These are phyloP conservation scores for Terana coerulea DNA, from an alignment of 768 basidiomycete species.

Conservation along the genomic window DNA sequence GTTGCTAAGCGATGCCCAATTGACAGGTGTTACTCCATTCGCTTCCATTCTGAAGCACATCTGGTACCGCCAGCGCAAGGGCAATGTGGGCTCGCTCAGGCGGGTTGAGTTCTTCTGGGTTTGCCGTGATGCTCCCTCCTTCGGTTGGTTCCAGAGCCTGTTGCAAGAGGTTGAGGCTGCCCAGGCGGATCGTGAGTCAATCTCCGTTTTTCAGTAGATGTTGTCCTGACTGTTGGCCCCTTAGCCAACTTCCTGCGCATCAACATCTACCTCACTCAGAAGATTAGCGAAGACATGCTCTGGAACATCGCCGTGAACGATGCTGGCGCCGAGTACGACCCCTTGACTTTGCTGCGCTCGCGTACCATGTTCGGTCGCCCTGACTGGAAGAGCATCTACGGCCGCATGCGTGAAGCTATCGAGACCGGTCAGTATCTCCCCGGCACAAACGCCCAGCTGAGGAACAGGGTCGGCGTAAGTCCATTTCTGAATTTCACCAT, in stretches of 20 bases:
- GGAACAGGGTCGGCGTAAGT: conserved; percentile 80
- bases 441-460: conserved; percentile 72
- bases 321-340: conserved; percentile 81
- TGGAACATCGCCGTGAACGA: conserved; percentile 92
- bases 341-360: conserved; percentile 81
- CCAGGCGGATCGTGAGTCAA: conserved; percentile 77
- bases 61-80: conserved; percentile 86
- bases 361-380: conserved; percentile 92
- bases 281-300: conserved; percentile 80
- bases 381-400: conserved; percentile 82
- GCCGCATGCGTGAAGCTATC: conserved; percentile 70
- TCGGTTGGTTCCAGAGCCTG: conserved; percentile 94
- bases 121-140: conserved; percentile 91
- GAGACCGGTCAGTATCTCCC: conserved; percentile 80
- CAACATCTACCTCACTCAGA: conserved; percentile 87
- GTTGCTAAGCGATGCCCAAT: conserved; percentile 9
- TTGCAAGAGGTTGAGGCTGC: conserved; percentile 86
- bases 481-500: not conserved
- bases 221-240: conserved; percentile 12
- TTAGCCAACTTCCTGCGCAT: conserved; percentile 90
- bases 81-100: conserved; percentile 73
- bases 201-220: not conserved
- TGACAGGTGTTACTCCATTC: conserved; percentile 84
- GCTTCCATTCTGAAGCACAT: conserved; percentile 94
- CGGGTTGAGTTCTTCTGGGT: conserved; percentile 96